phyloP scores from a whole-genome alignment of 768 basidiomycete species.

The Lactarius tabidus region DNA sequence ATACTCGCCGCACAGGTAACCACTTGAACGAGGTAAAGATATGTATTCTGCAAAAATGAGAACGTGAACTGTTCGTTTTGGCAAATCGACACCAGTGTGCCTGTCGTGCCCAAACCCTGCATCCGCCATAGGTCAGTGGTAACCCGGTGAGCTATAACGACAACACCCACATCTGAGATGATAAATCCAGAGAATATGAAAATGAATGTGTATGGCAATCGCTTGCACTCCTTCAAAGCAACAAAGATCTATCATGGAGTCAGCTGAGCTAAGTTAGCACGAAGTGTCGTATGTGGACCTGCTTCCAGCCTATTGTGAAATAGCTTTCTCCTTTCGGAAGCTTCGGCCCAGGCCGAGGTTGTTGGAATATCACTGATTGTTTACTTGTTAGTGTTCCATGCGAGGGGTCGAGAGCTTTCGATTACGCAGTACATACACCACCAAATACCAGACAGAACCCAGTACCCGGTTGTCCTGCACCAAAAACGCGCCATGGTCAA shows the following conservation, averaged over 20 bases:
- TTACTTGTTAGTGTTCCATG: not conserved
- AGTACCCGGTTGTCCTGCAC: constrained; percentile 63
- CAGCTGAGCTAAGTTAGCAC: no score
- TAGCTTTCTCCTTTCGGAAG: no score
- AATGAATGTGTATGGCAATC: no score
- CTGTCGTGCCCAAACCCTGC: constrained; percentile 77
- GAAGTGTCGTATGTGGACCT: no score
- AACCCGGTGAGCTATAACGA: not conserved
- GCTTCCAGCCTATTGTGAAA: no score
- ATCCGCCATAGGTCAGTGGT: not conserved
- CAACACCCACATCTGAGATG: constrained; percentile 7
- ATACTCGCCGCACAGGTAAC: constrained; percentile 68
- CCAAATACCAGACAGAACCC: constrained; percentile 79
- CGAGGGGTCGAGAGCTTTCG: no score
- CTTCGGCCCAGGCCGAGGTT: no score
- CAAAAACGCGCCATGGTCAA: no score
- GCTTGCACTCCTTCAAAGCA: no score
- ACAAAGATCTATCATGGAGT: no score
- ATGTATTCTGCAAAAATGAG: constrained; percentile 78
- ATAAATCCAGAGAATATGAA: no score
- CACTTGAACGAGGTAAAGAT: constrained; percentile 71
- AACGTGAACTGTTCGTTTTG: constrained; percentile 80
- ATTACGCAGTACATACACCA: constrained; percentile 59
- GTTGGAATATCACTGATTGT: constrained; percentile 69
- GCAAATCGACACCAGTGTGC: constrained; percentile 68